A percentile compares a stretch with the other conserved stretches of the same genome.
These are phyloP conservation scores for Ustilago lituana DNA, from an alignment of 1,284 basidiomycete species.

Conservation along the genomic window DNA sequence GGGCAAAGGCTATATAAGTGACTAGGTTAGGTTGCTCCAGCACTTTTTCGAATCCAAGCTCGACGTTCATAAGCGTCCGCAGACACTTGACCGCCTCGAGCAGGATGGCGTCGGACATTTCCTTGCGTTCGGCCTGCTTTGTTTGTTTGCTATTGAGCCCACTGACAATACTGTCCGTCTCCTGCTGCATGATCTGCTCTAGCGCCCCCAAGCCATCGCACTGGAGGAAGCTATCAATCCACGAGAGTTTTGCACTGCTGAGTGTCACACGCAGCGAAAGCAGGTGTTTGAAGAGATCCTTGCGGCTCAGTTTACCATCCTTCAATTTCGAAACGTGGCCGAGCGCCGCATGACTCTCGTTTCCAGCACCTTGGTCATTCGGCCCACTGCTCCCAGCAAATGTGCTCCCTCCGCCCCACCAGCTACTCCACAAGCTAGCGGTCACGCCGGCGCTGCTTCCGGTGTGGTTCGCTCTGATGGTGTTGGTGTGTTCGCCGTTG, in stretches of 20 bases:
- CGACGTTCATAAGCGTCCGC: slow-evolving; percentile 82
- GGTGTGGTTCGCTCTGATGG: slow-evolving; percentile 35
- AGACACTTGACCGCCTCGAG: slow-evolving; percentile 76
- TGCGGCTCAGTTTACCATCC: slow-evolving; percentile 42
- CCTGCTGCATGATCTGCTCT: slow-evolving; percentile 46
- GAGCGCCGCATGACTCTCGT: slow-evolving; percentile 24
- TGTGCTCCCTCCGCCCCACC: slow-evolving; percentile 51
- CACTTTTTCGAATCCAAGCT: slow-evolving; percentile 80
- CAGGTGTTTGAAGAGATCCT: slow-evolving; percentile 74
- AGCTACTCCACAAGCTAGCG: slow-evolving; percentile 51
- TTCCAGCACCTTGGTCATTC: slow-evolving; percentile 8
- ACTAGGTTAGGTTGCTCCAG: slow-evolving; percentile 76
- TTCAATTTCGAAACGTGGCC: slow-evolving; percentile 32
- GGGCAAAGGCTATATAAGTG: slow-evolving; percentile 77
- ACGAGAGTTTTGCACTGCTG: slow-evolving; percentile 80
- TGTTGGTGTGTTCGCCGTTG: slow-evolving; percentile 22
- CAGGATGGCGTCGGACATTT: slow-evolving; percentile 55
- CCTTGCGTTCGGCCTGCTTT: slow-evolving; percentile 46
- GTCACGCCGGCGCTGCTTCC: slow-evolving; percentile 46
- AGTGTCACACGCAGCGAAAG: slow-evolving; percentile 85
- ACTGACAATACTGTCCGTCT: slow-evolving; percentile 39
- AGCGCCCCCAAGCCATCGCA: slow-evolving; percentile 75
- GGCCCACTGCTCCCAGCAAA: slow-evolving; percentile 6
- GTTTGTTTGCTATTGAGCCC: slow-evolving; percentile 12
- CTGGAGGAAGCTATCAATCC: slow-evolving; percentile 80